Base-by-base conservation (phyloP, 768 basidiomycete species). In the Termitomyces sp. region DNA sequence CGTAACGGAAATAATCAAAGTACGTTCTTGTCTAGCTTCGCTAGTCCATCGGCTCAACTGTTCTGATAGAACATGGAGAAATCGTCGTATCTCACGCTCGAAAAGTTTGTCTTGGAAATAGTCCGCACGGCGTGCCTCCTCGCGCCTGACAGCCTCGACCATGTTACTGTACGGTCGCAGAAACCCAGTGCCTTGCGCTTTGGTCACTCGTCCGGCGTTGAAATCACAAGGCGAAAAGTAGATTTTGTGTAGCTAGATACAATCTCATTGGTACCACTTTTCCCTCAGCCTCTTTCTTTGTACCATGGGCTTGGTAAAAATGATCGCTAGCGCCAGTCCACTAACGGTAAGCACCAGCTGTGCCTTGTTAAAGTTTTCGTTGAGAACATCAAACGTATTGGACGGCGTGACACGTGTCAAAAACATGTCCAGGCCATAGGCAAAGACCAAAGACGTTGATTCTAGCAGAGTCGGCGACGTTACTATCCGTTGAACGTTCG, bases 351-450 rank as follows among this genome's bases (percentile, higher is more conserved):
- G 71, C 61, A 95, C 83, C 24, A 98, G 77, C 70, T 98, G 96
- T 1, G 75, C 78, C 76, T 98, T 97, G 76, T 98, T 98, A 72
- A 98, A 98, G 65, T 78, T 86, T 69, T 94, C 90, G 64, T 83
- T 92, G 8, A 98, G 81, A 26, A 97, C 86, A 67, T 98, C 96
- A 65, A 98, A 98, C 20, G 93, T 92, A 41, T 83, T 85, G 12
- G 92, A 94, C 1, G 95, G 93, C 39, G 90, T 82, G 4, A 92
- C 80, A 16, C 93, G 83, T 12, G 92, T 92, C 27, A 86, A 75
- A 80, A 98, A 98, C 61, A 98, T 77, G 72, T 98, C 96, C 8
- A 94, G 78, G 5, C 96, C 95, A 64, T 87, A 86, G 1, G 86
- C 84, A 65, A 98, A 85, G 27, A 98, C 82, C 6, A 98, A 72